A percentile compares a stretch with the other conserved stretches of the same genome.
phyloP scores from a whole-genome alignment of 805 yeast genomes.

The Yarrowia sp. region DNA sequence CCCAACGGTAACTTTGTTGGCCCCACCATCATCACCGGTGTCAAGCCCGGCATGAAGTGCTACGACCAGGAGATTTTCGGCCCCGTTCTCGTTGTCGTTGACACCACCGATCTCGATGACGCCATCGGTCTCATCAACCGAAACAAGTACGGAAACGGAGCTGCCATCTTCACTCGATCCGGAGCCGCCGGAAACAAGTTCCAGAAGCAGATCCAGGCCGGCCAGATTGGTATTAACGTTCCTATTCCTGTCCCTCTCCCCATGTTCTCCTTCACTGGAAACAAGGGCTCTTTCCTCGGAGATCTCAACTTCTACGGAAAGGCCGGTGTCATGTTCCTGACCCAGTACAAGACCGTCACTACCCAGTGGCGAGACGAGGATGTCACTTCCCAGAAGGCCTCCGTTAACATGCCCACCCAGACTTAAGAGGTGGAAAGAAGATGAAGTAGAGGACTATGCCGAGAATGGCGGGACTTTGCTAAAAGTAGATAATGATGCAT shows the following conservation, averaged over 20 bases:
- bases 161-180: slow-evolving; percentile 64
- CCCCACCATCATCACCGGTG: slow-evolving; percentile 62
- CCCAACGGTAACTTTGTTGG: slow-evolving; percentile 69
- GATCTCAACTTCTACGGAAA: slow-evolving; percentile 78
- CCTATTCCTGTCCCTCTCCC: slow-evolving; percentile 82
- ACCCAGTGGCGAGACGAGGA: slow-evolving; percentile 60
- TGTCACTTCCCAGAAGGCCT: slow-evolving; percentile 50
- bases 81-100: slow-evolving; percentile 65
- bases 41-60: slow-evolving; percentile 66
- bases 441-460: background rate
- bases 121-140: slow-evolving; percentile 63
- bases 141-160: slow-evolving; percentile 69
- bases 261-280: slow-evolving; percentile 77
- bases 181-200: slow-evolving; percentile 71
- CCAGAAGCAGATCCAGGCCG: slow-evolving; percentile 65
- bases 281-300: slow-evolving; percentile 71
- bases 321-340: slow-evolving; percentile 68
- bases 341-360: slow-evolving; percentile 74
- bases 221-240: slow-evolving; percentile 75
- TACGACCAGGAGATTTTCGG: slow-evolving; percentile 76
- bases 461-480: background rate
- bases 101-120: slow-evolving; percentile 63
- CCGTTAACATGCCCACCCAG: slow-evolving; percentile 70
- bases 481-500: slow-evolving; percentile 22
- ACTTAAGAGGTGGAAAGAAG: slow-evolving; percentile 30